Percentiles rank a stretch among this genome's conserved stretches.
Conservation (phyloP, 2,329 filamentous ascomycete genomes). For the Aspergillus viridinutans region DNA sequence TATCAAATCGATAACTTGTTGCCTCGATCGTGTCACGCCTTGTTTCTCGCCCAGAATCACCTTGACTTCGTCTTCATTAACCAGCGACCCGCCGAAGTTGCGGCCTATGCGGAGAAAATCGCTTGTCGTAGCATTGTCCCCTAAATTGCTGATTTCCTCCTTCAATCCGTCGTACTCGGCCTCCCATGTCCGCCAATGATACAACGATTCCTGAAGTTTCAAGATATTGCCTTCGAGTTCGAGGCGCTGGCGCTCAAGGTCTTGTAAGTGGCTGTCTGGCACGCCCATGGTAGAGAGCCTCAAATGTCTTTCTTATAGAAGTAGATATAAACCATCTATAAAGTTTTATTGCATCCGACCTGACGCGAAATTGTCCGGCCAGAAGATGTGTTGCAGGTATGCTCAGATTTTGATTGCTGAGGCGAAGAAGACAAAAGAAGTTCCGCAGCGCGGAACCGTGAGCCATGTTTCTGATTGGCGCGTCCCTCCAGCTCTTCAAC, state of each 20-base stretch:
- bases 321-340: neutral
- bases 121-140: constrained; percentile 46
- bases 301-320: no score
- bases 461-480: constrained; percentile 20
- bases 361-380: neutral
- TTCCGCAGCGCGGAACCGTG: constrained; percentile 6
- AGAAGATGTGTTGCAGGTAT: neutral
- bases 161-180: constrained; percentile 86
- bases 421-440: constrained; percentile 6
- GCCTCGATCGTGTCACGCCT: constrained; percentile 47
- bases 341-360: neutral
- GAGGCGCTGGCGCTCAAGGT: constrained; percentile 70
- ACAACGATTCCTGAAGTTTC: constrained; percentile 69
- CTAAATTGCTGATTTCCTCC: constrained; percentile 66
- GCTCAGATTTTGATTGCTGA: neutral
- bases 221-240: constrained; percentile 71
- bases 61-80: constrained; percentile 51
- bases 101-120: constrained; percentile 49
- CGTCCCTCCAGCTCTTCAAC: constrained; percentile 2
- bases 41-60: constrained; percentile 48
- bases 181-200: constrained; percentile 87
- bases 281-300: constrained; percentile 25
- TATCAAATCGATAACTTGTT: constrained; percentile 65
- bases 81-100: constrained; percentile 44
- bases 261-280: constrained; percentile 52